Evolutionary conservation across 176 grass and related monocot species (phyloP).

Genomic region (Oryza glaberrima): DNA sequence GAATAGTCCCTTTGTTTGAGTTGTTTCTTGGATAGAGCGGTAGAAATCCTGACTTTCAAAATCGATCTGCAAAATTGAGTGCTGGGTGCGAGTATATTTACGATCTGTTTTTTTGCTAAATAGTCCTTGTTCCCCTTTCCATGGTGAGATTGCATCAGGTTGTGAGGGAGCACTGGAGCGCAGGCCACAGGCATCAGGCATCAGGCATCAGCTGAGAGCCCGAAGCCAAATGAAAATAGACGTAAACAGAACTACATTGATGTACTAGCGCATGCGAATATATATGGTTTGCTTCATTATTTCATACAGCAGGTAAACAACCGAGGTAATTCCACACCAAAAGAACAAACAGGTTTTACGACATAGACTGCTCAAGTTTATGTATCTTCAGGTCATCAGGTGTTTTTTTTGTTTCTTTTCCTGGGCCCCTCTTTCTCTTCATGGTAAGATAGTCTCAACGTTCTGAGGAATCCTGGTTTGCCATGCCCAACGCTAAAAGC

Average conservation of each 20-base stretch:
- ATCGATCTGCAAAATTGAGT: too few species aligned
- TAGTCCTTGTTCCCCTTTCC: too few species aligned
- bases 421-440: not conserved
- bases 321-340: not conserved
- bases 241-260: not conserved
- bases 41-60: too few species aligned
- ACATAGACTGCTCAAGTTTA: not conserved
- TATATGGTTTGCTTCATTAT: slow-evolving; percentile 17
- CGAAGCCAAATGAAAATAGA: not conserved
- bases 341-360: not conserved
- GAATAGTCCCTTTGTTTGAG: too few species aligned
- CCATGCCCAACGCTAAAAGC: not conserved
- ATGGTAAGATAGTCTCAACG: not conserved
- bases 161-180: too few species aligned
- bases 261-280: not conserved
- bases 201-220: not conserved
- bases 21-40: too few species aligned
- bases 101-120: too few species aligned
- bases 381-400: not conserved
- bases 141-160: too few species aligned
- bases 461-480: not conserved
- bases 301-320: not conserved
- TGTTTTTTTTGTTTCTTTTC: not conserved
- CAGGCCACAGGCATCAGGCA: too few species aligned
- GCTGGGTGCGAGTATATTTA: too few species aligned